A percentile compares a stretch with the other conserved stretches of the same genome.
Conservation (phyloP, 306 rosid species). For the Fragaria iinumae region DNA sequence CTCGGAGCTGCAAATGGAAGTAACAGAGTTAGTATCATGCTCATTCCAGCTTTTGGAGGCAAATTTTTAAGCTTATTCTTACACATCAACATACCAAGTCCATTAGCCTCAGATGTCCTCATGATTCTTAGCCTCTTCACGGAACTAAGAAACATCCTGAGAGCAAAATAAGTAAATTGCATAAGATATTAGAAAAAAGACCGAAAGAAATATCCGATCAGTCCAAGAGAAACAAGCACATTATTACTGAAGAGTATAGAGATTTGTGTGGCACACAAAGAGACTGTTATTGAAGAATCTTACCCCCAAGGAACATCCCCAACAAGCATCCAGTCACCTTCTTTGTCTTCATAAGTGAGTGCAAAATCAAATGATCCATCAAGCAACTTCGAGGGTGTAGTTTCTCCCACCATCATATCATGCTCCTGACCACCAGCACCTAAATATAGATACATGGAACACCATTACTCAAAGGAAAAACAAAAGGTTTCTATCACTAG, state of each 20-base stretch:
- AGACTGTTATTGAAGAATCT: conserved; percentile 16
- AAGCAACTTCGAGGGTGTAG: conserved; percentile 55
- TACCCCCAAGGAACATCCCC: conserved; percentile 99
- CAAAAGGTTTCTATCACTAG: neutral
- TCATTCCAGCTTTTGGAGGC: conserved; percentile 1
- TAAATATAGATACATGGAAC: conserved; percentile 23
- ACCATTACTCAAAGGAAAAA: conserved; percentile 6
- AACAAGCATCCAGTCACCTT: conserved; percentile 99
- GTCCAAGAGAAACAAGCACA: neutral
- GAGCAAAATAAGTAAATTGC: conserved; percentile 8
- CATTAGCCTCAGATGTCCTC: conserved; percentile 76
- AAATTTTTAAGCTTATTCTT: conserved; percentile 8
- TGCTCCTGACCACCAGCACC: conserved; percentile 54
- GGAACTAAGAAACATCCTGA: conserved; percentile 78
- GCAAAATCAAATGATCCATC: conserved; percentile 71
- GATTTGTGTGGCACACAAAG: neutral
- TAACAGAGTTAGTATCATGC: conserved; percentile 14
- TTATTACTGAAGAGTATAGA: neutral
- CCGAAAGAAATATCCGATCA: neutral
- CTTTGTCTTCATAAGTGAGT: conserved; percentile 94
- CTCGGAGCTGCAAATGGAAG: conserved; percentile 58
- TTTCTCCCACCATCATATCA: conserved; percentile 37
- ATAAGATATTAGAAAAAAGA: conserved; percentile 7
- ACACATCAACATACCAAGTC: conserved; percentile 57
- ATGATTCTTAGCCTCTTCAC: conserved; percentile 90